Base-by-base conservation (phyloP, 352 stramenopile species). In the Phytophthora constricta region DNA sequence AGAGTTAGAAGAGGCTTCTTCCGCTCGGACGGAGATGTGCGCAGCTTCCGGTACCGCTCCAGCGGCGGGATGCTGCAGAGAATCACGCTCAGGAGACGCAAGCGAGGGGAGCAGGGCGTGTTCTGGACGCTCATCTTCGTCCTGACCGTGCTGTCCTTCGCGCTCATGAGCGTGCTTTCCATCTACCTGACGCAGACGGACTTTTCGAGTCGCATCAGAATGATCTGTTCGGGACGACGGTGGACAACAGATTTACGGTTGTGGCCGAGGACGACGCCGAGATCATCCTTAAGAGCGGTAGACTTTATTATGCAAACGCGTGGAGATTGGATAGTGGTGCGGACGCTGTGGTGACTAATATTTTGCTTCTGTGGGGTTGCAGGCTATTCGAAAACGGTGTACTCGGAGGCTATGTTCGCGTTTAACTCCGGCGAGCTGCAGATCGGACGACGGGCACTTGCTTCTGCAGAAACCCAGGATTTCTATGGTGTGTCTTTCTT, bases 231-330 rank as follows among this genome's bases (percentile, higher is more conserved):
- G 86, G 85, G 19, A 89, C 84, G 31, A 94, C 82, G 0, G 83
- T 95, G 49, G 87, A 95, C 52, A 89, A 93, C 26, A 73, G 84
- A 14, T 95, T 93, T 45, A 93, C 85, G 5, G 85, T 93, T 25
- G 83, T 95, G 23, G 87, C 87, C 28, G 67, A 86, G 19, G 72
- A 93, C 47, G 80, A 86, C 28, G 84, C 87, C 57, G 81, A 90
- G 70, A 93, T 93, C 51, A 82, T 85, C 58, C 70, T 93, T 34
- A 95, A 95, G 61, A 95, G 80, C 55, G 85, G 86, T 95, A 41
- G 13, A 22, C 31, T 37, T 37, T 37, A 37, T 37, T 37, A 25
- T 31, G 20, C 8, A n/a, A 17, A 41, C 4, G n/a, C 9, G 58
- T 62, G 26, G 26, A 0, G 19, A 17, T 16, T 39, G 50, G 16